Evolutionary conservation across 495 filamentous ascomycete species (phyloP).

Genomic region (Symbiotaphrina buchneri): DNA sequence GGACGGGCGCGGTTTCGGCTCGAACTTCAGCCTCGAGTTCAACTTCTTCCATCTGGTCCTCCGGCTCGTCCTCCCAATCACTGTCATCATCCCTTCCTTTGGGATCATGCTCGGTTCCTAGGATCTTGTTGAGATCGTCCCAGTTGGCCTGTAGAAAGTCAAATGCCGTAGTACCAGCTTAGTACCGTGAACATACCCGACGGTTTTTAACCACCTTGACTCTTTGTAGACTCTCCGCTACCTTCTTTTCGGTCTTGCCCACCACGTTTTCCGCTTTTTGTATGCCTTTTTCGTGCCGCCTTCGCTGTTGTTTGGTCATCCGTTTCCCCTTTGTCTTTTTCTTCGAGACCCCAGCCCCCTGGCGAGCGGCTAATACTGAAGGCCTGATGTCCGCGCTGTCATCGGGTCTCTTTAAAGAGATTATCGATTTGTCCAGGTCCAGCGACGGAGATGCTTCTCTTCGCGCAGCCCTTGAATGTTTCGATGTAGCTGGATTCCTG

Average conservation of each 20-base stretch:
- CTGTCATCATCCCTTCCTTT: conserved; percentile 1
- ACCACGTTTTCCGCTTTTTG: conserved; percentile 49
- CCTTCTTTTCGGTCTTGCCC: conserved; percentile 47
- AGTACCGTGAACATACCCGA: conserved; percentile 10
- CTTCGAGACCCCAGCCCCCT: conserved; percentile 39
- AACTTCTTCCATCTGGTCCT: conserved; percentile 2
- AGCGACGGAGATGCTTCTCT: conserved; percentile 49
- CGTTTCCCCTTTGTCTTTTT: conserved; percentile 36
- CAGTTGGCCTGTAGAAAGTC: conserved; percentile 13
- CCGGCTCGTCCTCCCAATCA: conserved; percentile 6
- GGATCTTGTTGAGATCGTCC: conserved; percentile 34
- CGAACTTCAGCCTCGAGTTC: no score
- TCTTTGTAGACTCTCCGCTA: conserved; percentile 37
- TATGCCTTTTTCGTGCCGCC: conserved; percentile 45
- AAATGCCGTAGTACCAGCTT: not conserved
- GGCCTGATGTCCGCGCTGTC: conserved; percentile 26
- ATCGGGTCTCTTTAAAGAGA: conserved; percentile 29
- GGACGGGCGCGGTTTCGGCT: no score
- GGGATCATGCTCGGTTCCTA: conserved; percentile 2
- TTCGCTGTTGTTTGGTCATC: conserved; percentile 39
- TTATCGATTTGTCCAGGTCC: conserved; percentile 55
- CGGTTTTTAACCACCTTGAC: conserved; percentile 33
- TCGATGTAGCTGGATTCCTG: conserved; percentile 18
- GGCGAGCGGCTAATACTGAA: conserved; percentile 36
- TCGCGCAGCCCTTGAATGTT: conserved; percentile 51